Evolutionary conservation across 75 land plant genomes (phyloP), one percentile per base, ranked within the genome.

Genomic region (Sequoiadendron giganteum): DNA sequence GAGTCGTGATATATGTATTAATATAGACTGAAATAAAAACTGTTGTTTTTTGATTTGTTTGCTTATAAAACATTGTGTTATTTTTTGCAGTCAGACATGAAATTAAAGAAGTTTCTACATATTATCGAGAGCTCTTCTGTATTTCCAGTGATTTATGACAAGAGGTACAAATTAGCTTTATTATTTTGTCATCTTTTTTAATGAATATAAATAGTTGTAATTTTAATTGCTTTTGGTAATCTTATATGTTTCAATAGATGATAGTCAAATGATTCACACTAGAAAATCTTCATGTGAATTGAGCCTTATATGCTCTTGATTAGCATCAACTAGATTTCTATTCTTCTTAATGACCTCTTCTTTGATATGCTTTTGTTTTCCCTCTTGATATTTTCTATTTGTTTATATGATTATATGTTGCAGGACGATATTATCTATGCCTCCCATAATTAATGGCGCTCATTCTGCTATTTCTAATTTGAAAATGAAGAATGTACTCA

Each of bases 391-490:
- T 79, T 76, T 76, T 19, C 79, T 38, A 34, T 73, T 36, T 38
- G 40, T 76, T 14, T 34, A 76, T 76, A 8, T 76, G 79, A 40
- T 42, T n/a, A 42, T 18, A 61, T 79, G 61, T 3, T 91, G 87
- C 96, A 98, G 99, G 89, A 95, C 92, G 82, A 97, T 98, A 18
- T 88, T 98, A 85, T 98, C 99, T 73, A 87, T 97, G 52, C 99
- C 99, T 48, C 99, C 99, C 87, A 98, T 98, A 52, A 98, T 98
- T 32, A 98, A 98, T 92, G 92, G 99, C 83, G 98, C 99, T 45
- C 99, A 97, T 91, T 98, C 99, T 36, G 99, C 99, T 65, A 98
- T 98, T 70, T 91, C 93, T n/a, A n/a, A n/a, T 34, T 88, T 98
- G 86, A 91, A 92, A 88, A 98, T 99, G 34, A 98, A 93, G 91